Percentiles rank a stretch among this genome's conserved stretches.
Evolutionary conservation across 768 basidiomycete genomes (phyloP).

Genomic region (Mycena epipterygia): DNA sequence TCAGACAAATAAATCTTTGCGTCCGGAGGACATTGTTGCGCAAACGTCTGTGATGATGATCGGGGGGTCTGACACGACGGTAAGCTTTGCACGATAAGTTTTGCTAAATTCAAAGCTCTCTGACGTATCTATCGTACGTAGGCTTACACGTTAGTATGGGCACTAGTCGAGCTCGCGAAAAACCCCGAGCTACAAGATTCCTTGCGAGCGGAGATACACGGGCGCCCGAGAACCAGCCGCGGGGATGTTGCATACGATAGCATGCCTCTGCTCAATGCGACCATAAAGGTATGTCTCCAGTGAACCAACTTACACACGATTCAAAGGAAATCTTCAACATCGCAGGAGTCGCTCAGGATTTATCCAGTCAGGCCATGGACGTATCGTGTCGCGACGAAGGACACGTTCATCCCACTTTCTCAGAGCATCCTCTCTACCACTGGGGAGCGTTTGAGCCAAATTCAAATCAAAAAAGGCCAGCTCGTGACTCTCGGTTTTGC

Average conservation of each 20-base stretch:
- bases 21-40: constrained; percentile 26
- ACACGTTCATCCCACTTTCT: constrained; percentile 60
- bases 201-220: constrained; percentile 51
- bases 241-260: constrained; percentile 28
- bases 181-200: constrained; percentile 47
- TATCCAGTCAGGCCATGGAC: constrained; percentile 49
- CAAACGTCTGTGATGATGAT: constrained; percentile 32
- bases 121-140: constrained; percentile 15
- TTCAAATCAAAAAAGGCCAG: constrained; percentile 52
- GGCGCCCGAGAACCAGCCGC: constrained; percentile 18
- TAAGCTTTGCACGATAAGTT: constrained; percentile 21
- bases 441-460: constrained; percentile 49
- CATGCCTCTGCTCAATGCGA: constrained; percentile 31
- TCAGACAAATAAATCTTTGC: constrained; percentile 21
- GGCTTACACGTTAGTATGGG: constrained; percentile 33
- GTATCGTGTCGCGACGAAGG: constrained; percentile 49
- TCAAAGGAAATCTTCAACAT: constrained; percentile 15
- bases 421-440: constrained; percentile 49
- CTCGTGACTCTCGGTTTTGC: constrained; percentile 51
- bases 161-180: constrained; percentile 46
- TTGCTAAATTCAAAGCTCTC: constrained; percentile 24
- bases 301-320: constrained; percentile 18
- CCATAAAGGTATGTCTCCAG: constrained; percentile 26
- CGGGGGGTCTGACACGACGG: constrained; percentile 27
- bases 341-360: constrained; percentile 48